A percentile compares a stretch with the other conserved stretches of the same genome.
These are phyloP conservation scores for Rutstroemia sp. DNA, from an alignment of 2,329 filamentous ascomycete species.

Conservation along the genomic window DNA sequence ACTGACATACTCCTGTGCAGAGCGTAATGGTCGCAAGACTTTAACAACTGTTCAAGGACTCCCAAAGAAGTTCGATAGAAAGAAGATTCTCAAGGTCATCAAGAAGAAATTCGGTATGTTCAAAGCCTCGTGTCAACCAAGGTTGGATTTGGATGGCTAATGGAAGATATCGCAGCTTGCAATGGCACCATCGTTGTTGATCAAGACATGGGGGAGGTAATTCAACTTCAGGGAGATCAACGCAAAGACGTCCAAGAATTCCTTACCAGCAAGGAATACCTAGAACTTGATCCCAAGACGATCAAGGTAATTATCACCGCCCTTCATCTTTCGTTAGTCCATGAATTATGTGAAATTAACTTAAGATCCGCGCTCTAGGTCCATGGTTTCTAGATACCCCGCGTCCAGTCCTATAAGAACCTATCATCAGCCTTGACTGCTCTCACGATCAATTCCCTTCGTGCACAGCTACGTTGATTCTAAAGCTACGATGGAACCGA, in stretches of 20 bases:
- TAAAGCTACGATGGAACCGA: background rate
- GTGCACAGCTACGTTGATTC: background rate
- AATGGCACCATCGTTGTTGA: constrained; percentile 99
- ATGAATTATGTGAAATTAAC: background rate
- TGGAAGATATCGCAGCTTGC: constrained; percentile 56
- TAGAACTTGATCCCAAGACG: constrained; percentile 90
- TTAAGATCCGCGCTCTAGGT: constrained; percentile 32
- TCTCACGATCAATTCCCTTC: background rate
- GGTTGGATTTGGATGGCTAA: background rate
- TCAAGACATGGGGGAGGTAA: constrained; percentile 97
- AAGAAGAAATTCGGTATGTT: constrained; percentile 94
- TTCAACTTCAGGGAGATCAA: constrained; percentile 98
- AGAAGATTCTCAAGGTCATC: constrained; percentile 99
- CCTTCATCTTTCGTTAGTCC: background rate
- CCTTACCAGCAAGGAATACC: constrained; percentile 87
- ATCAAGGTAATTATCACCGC: constrained; percentile 63
- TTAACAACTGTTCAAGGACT: constrained; percentile 99
- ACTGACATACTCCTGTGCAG: constrained; percentile 46
- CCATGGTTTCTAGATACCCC: constrained; percentile 52
- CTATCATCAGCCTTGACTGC: background rate
- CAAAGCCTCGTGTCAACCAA: background rate
- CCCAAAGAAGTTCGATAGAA: constrained; percentile 97
- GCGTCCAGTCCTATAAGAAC: background rate
- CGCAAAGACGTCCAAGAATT: constrained; percentile 98
- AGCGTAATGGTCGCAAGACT: constrained; percentile 99